Percentiles rank a stretch among this genome's conserved stretches.
These are phyloP conservation scores for Cryoendolithus antarcticus DNA, from an alignment of 2,329 filamentous ascomycete species.

Conservation along the genomic window DNA sequence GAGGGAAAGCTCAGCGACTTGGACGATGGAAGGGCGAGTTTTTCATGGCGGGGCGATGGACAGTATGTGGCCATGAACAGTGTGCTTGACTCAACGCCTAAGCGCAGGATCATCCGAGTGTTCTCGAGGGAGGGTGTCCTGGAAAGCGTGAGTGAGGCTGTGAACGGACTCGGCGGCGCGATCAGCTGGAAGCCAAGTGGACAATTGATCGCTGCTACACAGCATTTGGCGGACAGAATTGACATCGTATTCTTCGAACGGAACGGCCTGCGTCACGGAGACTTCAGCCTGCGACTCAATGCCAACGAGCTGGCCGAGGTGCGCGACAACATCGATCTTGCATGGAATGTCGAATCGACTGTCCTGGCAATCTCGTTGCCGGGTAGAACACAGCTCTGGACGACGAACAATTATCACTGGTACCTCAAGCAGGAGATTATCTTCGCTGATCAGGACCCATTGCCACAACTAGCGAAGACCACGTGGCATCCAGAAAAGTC, in stretches of 20 bases:
- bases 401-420: constrained; percentile 94
- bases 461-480: constrained; percentile 1
- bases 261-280: constrained; percentile 91
- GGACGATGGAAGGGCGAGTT: constrained; percentile 60
- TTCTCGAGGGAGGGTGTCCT: constrained; percentile 83
- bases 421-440: constrained; percentile 85
- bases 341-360: constrained; percentile 87
- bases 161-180: constrained; percentile 76
- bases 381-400: constrained; percentile 82
- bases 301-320: constrained; percentile 44
- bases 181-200: constrained; percentile 87
- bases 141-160: constrained; percentile 88
- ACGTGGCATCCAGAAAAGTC: constrained; percentile 80
- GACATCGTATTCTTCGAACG: constrained; percentile 93
- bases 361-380: constrained; percentile 70
- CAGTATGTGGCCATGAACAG: constrained; percentile 80
- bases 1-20: constrained; percentile 60
- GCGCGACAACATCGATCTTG: constrained; percentile 50
- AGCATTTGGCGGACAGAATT: constrained; percentile 54
- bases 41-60: constrained; percentile 92
- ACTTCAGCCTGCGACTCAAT: constrained; percentile 67
- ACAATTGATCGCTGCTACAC: constrained; percentile 79
- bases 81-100: constrained; percentile 54
- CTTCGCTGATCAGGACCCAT: constrained; percentile 3
- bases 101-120: constrained; percentile 71